Conservation (phyloP, 345 rosid genomes). For the Ailanthus altissimus region DNA sequence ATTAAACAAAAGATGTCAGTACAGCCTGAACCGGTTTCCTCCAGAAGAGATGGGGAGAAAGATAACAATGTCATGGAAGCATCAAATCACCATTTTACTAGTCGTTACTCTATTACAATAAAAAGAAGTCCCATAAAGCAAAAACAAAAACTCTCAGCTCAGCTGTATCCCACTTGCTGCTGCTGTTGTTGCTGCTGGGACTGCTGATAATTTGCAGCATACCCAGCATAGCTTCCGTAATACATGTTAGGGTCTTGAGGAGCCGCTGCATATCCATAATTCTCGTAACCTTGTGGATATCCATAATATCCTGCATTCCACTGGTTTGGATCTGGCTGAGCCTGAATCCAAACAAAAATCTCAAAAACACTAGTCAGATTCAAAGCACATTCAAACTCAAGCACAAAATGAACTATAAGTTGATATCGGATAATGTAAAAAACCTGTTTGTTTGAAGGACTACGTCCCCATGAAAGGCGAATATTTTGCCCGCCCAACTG, state of each 20-base stretch:
- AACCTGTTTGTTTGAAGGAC: conserved; percentile 83
- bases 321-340: conserved; percentile 66
- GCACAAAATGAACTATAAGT: neutral
- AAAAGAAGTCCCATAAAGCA: neutral
- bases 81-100: conserved; percentile 3
- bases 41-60: neutral
- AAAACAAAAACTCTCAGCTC: conserved; percentile 16
- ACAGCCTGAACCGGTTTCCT: conserved; percentile 29
- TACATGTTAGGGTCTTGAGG: conserved; percentile 84
- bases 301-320: conserved; percentile 70
- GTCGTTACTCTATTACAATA: neutral
- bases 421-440: neutral
- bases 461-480: conserved; percentile 97
- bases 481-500: conserved; percentile 76
- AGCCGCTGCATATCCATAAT: conserved; percentile 67
- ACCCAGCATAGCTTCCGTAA: conserved; percentile 79
- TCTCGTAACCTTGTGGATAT: conserved; percentile 72
- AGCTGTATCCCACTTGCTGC: conserved; percentile 72
- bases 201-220: conserved; percentile 74
- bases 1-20: conserved; percentile 9
- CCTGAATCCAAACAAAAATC: conserved; percentile 27
- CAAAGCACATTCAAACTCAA: neutral
- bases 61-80: neutral
- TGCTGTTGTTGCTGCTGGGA: conserved; percentile 49
- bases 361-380: neutral